These are phyloP conservation scores for Fusarium sp. DNA, from an alignment of 2,329 filamentous ascomycete genomes.

Conservation along the genomic window DNA sequence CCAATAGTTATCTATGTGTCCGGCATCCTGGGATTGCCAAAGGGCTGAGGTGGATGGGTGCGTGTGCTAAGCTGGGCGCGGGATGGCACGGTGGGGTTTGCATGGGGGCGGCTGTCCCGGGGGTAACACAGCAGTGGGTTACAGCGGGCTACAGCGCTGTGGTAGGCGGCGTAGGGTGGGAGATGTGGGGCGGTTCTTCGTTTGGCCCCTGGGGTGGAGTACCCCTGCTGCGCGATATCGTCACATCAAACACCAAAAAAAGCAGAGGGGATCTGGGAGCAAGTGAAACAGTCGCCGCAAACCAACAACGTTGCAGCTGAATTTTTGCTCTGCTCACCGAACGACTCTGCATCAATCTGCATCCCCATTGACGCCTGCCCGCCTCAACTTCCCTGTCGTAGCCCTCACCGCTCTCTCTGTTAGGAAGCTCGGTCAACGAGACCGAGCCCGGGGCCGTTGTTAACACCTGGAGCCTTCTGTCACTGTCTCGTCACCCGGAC, in stretches of 20 bases:
- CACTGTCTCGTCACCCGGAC: slow-evolving; percentile 34
- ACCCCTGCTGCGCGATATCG: slow-evolving; percentile 34
- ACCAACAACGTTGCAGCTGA: slow-evolving; percentile 20
- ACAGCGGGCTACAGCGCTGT: slow-evolving; percentile 17
- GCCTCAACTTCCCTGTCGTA: slow-evolving; percentile 20
- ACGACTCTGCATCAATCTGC: slow-evolving; percentile 33
- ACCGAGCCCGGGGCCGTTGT: neutral
- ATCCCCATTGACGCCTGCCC: slow-evolving; percentile 22
- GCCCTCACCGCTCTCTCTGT: slow-evolving; percentile 35
- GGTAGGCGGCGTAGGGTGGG: slow-evolving; percentile 13
- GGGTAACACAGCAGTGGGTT: slow-evolving; percentile 16
- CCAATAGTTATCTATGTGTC: neutral
- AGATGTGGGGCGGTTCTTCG: slow-evolving; percentile 22
- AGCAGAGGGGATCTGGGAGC: slow-evolving; percentile 28
- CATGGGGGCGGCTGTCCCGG: neutral
- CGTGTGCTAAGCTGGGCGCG: slow-evolving; percentile 24
- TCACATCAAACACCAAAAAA: slow-evolving; percentile 30
- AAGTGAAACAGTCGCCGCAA: slow-evolving; percentile 11
- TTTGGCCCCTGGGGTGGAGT: slow-evolving; percentile 25
- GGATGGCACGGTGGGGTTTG: slow-evolving; percentile 43
- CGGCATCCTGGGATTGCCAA: slow-evolving; percentile 4
- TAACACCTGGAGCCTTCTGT: slow-evolving; percentile 3
- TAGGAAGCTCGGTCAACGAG: slow-evolving; percentile 31
- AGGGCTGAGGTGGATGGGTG: slow-evolving; percentile 15
- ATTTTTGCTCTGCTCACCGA: slow-evolving; percentile 30